Evolutionary conservation across 441 rosid genomes (phyloP).

Genomic region (Gossypium trilobum): DNA sequence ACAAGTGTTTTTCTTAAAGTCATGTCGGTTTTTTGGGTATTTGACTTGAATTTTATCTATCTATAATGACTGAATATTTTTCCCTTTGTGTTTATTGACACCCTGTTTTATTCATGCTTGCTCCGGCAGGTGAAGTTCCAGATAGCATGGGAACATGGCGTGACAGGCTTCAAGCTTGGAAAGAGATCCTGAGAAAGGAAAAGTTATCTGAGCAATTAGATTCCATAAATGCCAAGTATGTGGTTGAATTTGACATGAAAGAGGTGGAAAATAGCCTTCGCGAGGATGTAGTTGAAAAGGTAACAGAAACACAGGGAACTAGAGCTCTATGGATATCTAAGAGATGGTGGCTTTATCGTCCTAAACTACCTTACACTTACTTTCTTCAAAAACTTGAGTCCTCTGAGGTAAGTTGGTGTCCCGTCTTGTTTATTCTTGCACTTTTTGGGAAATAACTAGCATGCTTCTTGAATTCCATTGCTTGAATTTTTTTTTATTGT

Average conservation of each 20-base stretch:
- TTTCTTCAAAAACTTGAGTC: conserved; percentile 85
- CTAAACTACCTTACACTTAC: conserved; percentile 82
- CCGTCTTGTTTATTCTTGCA: background rate
- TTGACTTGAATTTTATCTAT: background rate
- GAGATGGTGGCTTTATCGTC: conserved; percentile 98
- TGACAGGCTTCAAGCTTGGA: conserved; percentile 68
- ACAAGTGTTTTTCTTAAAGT: background rate
- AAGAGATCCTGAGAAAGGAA: conserved; percentile 58
- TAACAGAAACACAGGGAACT: conserved; percentile 49
- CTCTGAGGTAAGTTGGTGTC: conserved; percentile 50
- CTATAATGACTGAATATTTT: background rate
- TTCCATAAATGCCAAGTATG: conserved; percentile 59
- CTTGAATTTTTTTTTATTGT: background rate
- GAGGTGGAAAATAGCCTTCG: conserved; percentile 93
- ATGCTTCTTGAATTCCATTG: conserved; percentile 2
- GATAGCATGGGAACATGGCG: conserved; percentile 54
- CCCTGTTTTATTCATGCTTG: conserved; percentile 14
- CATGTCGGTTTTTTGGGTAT: background rate
- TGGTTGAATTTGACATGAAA: conserved; percentile 89
- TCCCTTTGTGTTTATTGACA: background rate
- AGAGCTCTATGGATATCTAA: conserved; percentile 92
- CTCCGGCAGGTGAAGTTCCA: conserved; percentile 38
- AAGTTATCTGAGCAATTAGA: conserved; percentile 54
- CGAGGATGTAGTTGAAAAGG: conserved; percentile 60
- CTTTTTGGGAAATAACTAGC: background rate